Evolutionary conservation across 1,284 basidiomycete species (phyloP), one percentile per base, ranked within the genome.

Genomic region (Sporisorium scitamineum): DNA sequence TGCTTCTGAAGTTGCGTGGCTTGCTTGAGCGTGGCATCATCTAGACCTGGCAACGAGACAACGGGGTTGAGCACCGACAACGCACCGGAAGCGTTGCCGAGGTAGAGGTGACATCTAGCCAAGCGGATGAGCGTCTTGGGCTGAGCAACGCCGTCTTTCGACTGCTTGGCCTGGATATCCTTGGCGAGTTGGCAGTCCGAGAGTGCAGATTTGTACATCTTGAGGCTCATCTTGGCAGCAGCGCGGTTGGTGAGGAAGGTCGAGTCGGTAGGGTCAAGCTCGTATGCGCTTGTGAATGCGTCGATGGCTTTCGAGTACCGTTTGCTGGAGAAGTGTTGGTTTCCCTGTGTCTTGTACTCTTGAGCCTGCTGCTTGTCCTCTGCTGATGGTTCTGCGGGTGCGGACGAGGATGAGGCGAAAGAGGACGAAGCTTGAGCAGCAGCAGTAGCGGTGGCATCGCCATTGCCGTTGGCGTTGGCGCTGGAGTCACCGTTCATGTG

Each of bases 221-320:
- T 93, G 60, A 93, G 84, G 0, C 90, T 89, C 90, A 95, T 95
- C 82, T 92, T 90, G 4, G 93, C 91, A 2, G 94, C 94, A 0
- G 93, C 93, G 45, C 94, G 90, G 85, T 95, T 95, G 16, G 92
- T 92, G 67, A 92, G 88, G 82, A 92, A 94, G 0, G 92, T 89
- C 2, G 93, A 90, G 81, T 94, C 91, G 5, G 88, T 82, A 0
- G 91, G 87, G 68, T 91, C 90, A 63, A 92, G 86, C 66, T 90
- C 90, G 50, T 80, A 72, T 5, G 81, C 81, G 13, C 66, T 54
- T 6, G 80, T 70, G 64, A 85, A 86, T 11, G 62, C 73, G n/a
- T 76, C 54, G 47, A 84, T 78, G 41, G 85, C 85, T 32, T 83
- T 80, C 4, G 77, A 76, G 68, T 82, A 84, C 51, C 80, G 52